Conservation (phyloP, 345 rosid species). For the Rubroshorea leprosula region DNA sequence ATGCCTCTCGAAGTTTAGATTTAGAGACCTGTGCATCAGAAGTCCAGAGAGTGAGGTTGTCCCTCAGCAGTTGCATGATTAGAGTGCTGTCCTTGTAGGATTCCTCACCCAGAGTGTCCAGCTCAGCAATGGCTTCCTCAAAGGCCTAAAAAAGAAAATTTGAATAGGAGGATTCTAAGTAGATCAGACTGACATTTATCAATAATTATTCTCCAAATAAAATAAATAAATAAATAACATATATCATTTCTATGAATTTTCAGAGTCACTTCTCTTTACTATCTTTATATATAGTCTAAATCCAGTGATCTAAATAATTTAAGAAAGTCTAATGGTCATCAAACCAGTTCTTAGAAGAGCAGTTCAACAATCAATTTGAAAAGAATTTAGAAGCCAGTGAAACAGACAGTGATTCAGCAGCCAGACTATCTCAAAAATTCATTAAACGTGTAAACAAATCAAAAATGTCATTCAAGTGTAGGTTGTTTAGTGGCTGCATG, state of each 20-base stretch:
- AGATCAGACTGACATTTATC: neutral
- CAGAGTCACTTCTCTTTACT: neutral
- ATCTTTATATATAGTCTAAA: neutral
- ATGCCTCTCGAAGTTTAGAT: neutral
- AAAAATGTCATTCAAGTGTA: neutral
- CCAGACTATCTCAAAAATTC: neutral
- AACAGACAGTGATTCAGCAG: neutral
- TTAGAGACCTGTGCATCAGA: conserved; percentile 55
- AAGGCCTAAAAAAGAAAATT: conserved; percentile 37
- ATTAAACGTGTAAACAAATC: neutral
- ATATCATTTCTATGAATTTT: neutral
- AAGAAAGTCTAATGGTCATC: neutral
- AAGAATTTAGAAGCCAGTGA: neutral
- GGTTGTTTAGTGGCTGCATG: neutral
- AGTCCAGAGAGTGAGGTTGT: conserved; percentile 58
- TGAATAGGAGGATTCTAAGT: neutral
- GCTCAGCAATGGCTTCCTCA: conserved; percentile 68
- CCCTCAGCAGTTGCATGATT: conserved; percentile 62
- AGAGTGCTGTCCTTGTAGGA: conserved; percentile 63
- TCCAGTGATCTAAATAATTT: neutral
- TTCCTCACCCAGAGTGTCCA: conserved; percentile 59
- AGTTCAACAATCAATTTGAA: neutral
- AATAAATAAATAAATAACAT: neutral
- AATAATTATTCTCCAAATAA: neutral
- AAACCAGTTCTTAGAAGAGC: neutral